Evolutionary conservation across 2,329 filamentous ascomycete genomes (phyloP).

Genomic region (Aspergillus pseudoterreus): DNA sequence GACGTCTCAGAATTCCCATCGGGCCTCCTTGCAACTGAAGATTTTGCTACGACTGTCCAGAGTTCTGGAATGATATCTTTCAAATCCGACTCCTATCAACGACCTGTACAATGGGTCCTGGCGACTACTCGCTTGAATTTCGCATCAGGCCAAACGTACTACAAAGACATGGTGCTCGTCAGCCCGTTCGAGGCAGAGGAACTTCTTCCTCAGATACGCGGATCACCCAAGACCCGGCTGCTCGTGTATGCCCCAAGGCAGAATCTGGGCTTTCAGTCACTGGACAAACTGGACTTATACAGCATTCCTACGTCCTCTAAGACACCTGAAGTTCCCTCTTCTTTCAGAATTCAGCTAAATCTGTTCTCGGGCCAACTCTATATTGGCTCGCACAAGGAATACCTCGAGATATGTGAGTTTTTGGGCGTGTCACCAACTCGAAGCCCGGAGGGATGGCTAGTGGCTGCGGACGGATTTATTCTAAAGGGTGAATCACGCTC

Average conservation of each 20-base stretch:
- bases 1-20: too few relatives aligned
- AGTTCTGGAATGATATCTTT: too few relatives aligned
- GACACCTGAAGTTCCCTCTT: constrained; percentile 17
- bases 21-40: too few relatives aligned
- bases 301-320: constrained; percentile 28
- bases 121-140: too few relatives aligned
- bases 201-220: too few relatives aligned
- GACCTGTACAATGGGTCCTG: too few relatives aligned
- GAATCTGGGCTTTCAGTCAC: constrained; percentile 31
- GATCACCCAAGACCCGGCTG: constrained; percentile 23
- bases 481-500: constrained; percentile 15
- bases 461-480: constrained; percentile 26
- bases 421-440: constrained; percentile 17
- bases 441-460: constrained; percentile 19
- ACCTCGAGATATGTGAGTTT: constrained; percentile 33
- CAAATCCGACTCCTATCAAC: too few relatives aligned
- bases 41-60: too few relatives aligned
- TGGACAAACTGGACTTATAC: constrained; percentile 49
- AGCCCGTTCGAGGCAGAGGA: too few relatives aligned
- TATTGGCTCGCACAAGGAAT: constrained; percentile 53
- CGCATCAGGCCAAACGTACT: too few relatives aligned
- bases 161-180: too few relatives aligned
- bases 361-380: constrained; percentile 69
- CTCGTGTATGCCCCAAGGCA: constrained; percentile 52
- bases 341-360: constrained; percentile 51